phyloP scores from a whole-genome alignment of 1,139 yeast genomes.

The Blastobotrys ciferrii region DNA sequence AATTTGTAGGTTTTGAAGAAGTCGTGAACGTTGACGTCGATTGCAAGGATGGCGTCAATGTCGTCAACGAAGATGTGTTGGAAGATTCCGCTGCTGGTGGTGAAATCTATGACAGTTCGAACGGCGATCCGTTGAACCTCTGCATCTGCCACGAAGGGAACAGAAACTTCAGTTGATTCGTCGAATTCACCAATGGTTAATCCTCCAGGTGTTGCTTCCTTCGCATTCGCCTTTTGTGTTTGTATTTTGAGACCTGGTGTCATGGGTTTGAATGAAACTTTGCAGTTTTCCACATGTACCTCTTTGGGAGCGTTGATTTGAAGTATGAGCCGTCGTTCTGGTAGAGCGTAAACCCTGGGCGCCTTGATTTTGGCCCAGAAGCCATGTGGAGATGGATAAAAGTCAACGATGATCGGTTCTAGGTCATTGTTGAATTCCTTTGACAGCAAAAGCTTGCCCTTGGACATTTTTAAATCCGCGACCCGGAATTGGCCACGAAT shows the following conservation, averaged over 20 bases:
- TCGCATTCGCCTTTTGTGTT: slow-evolving; percentile 9
- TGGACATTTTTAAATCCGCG: slow-evolving; percentile 24
- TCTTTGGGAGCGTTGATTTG: slow-evolving; percentile 20
- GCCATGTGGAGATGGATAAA: slow-evolving; percentile 25
- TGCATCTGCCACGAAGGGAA: slow-evolving; percentile 15
- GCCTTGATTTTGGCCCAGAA: slow-evolving; percentile 24
- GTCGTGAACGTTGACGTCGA: slow-evolving; percentile 78
- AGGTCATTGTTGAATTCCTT: slow-evolving; percentile 25
- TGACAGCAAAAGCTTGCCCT: slow-evolving; percentile 28
- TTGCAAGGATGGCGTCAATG: slow-evolving; percentile 39
- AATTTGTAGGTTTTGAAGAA: slow-evolving; percentile 56
- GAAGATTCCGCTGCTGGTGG: slow-evolving; percentile 21
- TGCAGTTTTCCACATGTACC: slow-evolving; percentile 15
- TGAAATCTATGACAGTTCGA: slow-evolving; percentile 10
- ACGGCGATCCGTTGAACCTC: slow-evolving; percentile 12
- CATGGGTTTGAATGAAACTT: slow-evolving; percentile 19
- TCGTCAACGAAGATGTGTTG: slow-evolving; percentile 22
- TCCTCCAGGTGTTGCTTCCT: slow-evolving; percentile 1
- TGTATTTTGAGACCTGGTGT: slow-evolving; percentile 21
- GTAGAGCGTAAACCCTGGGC: slow-evolving; percentile 21
- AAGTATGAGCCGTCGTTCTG: slow-evolving; percentile 25
- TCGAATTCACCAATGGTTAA: slow-evolving; percentile 2
- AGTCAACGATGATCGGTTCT: slow-evolving; percentile 20
- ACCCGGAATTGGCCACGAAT: slow-evolving; percentile 32
- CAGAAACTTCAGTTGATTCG: neutral